Percentiles rank a stretch among this genome's conserved stretches.
phyloP scores from a whole-genome alignment of 305 asterid species.

The Rubia tinctorum region DNA sequence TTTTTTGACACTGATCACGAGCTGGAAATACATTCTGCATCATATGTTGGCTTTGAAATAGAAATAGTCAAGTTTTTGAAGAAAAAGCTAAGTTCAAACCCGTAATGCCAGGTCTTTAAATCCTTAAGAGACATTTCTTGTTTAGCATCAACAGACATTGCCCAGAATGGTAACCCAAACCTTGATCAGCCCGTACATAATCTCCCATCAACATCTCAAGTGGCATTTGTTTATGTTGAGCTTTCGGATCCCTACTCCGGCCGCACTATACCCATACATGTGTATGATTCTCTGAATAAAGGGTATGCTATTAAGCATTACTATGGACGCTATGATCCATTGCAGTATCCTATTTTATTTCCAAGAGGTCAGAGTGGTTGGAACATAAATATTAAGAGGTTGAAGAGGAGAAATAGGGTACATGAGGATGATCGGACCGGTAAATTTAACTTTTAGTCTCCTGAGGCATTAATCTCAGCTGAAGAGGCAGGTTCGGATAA shows the following conservation, averaged over 20 bases:
- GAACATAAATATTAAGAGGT: background rate
- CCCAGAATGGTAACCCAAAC: background rate
- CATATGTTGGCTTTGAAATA: too few relatives aligned
- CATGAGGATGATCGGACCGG: background rate
- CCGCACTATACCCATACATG: background rate
- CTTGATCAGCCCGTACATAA: slow-evolving; percentile 9
- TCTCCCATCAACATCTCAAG: background rate
- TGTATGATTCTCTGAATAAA: background rate
- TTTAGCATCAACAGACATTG: background rate
- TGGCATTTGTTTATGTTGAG: background rate
- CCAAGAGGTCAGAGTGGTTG: background rate
- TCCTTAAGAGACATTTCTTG: background rate
- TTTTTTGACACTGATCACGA: background rate
- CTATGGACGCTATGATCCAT: slow-evolving; percentile 17
- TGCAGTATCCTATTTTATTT: slow-evolving; percentile 16
- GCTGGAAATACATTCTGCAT: background rate
- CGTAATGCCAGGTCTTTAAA: too few relatives aligned
- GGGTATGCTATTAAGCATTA: background rate
- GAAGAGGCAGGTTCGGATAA: too few relatives aligned
- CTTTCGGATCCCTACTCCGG: background rate
- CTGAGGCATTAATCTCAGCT: too few relatives aligned
- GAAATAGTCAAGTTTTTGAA: too few relatives aligned
- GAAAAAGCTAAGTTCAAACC: too few relatives aligned
- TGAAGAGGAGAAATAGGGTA: background rate
- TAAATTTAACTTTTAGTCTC: too few relatives aligned